Conservation (phyloP, 257 asterid genomes). For the Prunella vulgaris region DNA sequence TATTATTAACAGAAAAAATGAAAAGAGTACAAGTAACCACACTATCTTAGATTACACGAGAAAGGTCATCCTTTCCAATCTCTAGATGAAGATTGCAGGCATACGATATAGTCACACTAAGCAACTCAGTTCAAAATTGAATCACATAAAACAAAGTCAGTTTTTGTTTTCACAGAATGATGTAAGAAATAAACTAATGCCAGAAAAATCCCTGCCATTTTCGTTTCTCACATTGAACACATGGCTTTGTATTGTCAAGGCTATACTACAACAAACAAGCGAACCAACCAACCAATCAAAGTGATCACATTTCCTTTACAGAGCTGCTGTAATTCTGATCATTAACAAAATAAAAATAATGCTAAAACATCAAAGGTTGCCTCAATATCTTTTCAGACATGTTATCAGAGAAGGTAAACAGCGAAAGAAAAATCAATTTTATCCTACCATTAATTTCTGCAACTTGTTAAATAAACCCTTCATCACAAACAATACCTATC, state of each 20-base stretch:
- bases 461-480: background rate
- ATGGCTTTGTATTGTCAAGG: background rate
- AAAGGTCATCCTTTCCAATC: background rate
- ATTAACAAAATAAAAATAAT: background rate
- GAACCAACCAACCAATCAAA: background rate
- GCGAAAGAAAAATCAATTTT: background rate
- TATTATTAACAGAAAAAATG: background rate
- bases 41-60: background rate
- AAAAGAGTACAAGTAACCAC: background rate
- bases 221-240: background rate
- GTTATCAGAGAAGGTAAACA: background rate
- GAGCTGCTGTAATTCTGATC: background rate
- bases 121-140: background rate
- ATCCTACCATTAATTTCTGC: background rate
- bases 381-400: background rate
- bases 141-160: background rate
- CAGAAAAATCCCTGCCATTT: background rate
- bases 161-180: background rate
- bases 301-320: background rate
- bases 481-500: background rate
- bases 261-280: background rate
- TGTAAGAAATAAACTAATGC: background rate
- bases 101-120: constrained; percentile 1
- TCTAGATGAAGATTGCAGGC: background rate
- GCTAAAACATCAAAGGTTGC: background rate